These are phyloP conservation scores for Nakazawaea molendinolei DNA, from an alignment of 805 yeast genomes.

Conservation along the genomic window DNA sequence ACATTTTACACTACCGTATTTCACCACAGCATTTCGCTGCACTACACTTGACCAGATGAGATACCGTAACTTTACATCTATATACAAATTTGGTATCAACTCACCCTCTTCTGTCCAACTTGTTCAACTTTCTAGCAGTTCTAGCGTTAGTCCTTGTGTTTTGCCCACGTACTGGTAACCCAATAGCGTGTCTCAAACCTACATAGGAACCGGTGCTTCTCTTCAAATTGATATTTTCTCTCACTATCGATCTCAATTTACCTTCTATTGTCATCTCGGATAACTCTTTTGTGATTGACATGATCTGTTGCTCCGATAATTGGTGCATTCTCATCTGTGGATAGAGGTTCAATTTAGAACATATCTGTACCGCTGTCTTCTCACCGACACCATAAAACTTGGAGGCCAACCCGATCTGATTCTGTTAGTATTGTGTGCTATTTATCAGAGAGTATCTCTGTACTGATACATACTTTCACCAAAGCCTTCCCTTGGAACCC, in stretches of 20 bases:
- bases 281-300: constrained; percentile 82
- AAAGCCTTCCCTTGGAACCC: constrained; percentile 36
- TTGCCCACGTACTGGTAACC: constrained; percentile 84
- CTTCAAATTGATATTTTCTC: constrained; percentile 74
- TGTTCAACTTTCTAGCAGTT: constrained; percentile 84
- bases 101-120: constrained; percentile 54
- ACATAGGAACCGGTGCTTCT: constrained; percentile 76
- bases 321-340: constrained; percentile 95
- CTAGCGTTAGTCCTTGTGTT: constrained; percentile 84
- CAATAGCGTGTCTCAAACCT: constrained; percentile 85
- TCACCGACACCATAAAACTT: constrained; percentile 86
- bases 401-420: constrained; percentile 59
- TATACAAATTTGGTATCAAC: no score
- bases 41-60: no score
- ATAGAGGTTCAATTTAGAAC: constrained; percentile 85
- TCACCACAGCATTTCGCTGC: no score
- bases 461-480: constrained; percentile 22
- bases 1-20: no score
- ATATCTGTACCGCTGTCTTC: constrained; percentile 62
- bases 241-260: constrained; percentile 63
- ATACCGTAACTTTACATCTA: no score
- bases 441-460: background rate
- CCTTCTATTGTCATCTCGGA: constrained; percentile 80
- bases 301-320: constrained; percentile 77
- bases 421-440: constrained; percentile 5